Base-by-base conservation (phyloP, 306 rosid species). In the Pueraria montana region DNA sequence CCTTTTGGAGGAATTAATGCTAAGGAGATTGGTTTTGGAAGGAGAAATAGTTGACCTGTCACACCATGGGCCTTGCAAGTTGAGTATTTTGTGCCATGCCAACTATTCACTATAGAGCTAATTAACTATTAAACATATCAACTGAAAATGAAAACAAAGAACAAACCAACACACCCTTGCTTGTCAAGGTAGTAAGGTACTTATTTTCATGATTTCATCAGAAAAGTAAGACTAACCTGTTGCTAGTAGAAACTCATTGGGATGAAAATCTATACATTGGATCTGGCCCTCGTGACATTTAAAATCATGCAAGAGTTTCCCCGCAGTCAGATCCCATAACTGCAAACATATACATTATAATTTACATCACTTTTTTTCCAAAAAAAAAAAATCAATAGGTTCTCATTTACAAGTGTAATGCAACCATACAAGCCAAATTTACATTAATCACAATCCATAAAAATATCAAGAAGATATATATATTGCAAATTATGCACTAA, bases 261-360 rank as follows among this genome's bases (percentile, higher is more conserved):
- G 99, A 88, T 96, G 99, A 85, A 96, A 94, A 69, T 96, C 99
- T 90, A 96, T 96, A 88, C 98, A 96, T 81, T 96, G 97, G 77
- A 96, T 52, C 86, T 94, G 99, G 84, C 99, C 99, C 74, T 96
- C 99, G 9, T 96, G 99, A 81, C 77, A 84, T 89, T 96, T 96
- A 87, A 96, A 96, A 74, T 96, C 99, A 78, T 96, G 99, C 82
- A 96, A 84, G 58, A 96, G 89, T 86, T 96, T 96, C 77, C 99
- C 99, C 17, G 99, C 99, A 61, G 99, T 96, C 77, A 96, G 89
- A 88, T 96, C 99, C 99, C 99, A 96, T 86, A 96, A 86, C 99
- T 96, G 90, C 86, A 80, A 85, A 55, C 34, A 78, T 16, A 73
- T 42, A 72, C 21, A 76, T 77, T 36, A 70, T 40, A 73, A 46